Evolutionary conservation across 2,329 filamentous ascomycete species (phyloP).

Genomic region (Aspergillus sergii): DNA sequence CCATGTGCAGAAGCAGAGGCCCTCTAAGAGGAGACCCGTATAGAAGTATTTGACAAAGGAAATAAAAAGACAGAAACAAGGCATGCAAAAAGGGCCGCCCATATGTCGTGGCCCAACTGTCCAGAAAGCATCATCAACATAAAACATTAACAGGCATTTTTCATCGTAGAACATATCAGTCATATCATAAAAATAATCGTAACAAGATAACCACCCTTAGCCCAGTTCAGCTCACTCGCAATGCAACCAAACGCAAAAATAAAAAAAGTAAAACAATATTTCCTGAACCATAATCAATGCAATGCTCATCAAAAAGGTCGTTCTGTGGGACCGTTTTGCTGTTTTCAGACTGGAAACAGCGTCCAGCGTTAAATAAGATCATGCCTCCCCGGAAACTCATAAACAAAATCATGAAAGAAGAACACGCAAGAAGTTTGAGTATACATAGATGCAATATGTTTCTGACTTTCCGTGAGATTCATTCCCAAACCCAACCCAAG

Average conservation of each 20-base stretch:
- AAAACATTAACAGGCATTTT: conserved; percentile 24
- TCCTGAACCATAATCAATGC: conserved; percentile 8
- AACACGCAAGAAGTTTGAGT: conserved; percentile 13
- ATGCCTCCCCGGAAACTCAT: conserved; percentile 4
- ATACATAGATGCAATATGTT: conserved; percentile 20
- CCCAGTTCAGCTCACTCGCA: conserved; percentile 17
- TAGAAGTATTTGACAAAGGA: conserved; percentile 12
- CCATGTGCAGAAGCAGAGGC: conserved; percentile 1
- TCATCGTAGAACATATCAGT: conserved; percentile 25
- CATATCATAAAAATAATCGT: conserved; percentile 29
- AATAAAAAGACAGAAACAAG: conserved; percentile 4
- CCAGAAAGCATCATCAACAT: conserved; percentile 13
- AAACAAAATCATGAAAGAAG: conserved; percentile 2
- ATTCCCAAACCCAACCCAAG: conserved; percentile 14
- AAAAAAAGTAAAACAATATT: conserved; percentile 3
- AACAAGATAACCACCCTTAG: conserved; percentile 20
- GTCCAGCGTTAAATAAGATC: conserved; percentile 9
- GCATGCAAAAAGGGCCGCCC: conserved; percentile 12
- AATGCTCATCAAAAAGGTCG: conserved; percentile 3
- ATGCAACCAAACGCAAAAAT: conserved; percentile 20
- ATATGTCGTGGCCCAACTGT: conserved; percentile 17
- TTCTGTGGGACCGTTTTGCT: conserved; percentile 14
- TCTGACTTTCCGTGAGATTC: conserved; percentile 19
- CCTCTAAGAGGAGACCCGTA: background rate
- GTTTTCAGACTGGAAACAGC: conserved; percentile 6